Evolutionary conservation across 2,329 filamentous ascomycete species (phyloP).

Genomic region (Tolypocladium sp.): DNA sequence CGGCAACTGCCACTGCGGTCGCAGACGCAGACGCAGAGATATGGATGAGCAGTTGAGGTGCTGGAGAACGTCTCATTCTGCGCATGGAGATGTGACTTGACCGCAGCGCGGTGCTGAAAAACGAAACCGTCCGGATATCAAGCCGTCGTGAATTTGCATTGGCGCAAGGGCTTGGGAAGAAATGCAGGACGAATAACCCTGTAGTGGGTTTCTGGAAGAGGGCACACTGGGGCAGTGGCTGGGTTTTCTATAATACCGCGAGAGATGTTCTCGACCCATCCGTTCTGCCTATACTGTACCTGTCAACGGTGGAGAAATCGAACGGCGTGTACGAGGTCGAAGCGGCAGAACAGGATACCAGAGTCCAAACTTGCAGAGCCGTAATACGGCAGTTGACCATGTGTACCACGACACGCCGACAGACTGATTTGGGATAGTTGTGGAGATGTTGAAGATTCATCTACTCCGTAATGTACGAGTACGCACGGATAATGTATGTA

Average conservation of each 20-base stretch:
- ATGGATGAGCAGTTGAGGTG: background rate
- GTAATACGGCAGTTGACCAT: too few species aligned
- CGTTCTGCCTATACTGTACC: background rate
- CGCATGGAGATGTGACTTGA: background rate
- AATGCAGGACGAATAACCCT: background rate
- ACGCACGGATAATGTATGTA: background rate
- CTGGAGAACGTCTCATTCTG: background rate
- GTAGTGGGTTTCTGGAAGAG: background rate
- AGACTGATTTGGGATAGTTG: background rate
- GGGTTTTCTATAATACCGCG: background rate
- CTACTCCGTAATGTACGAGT: too few species aligned
- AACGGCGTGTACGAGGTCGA: too few species aligned
- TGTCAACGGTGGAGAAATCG: background rate
- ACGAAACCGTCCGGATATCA: background rate
- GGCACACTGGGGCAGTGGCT: background rate
- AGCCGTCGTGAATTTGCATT: background rate
- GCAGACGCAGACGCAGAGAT: conserved; percentile 17
- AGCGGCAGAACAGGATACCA: too few species aligned
- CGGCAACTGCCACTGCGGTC: conserved; percentile 44
- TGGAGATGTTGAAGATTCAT: background rate
- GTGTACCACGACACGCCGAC: background rate
- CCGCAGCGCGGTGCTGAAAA: too few species aligned
- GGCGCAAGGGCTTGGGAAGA: background rate
- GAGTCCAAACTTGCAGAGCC: too few species aligned
- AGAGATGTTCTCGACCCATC: background rate